Conservation (phyloP, 495 filamentous ascomycete species). For the Articulospora tetracladia region DNA sequence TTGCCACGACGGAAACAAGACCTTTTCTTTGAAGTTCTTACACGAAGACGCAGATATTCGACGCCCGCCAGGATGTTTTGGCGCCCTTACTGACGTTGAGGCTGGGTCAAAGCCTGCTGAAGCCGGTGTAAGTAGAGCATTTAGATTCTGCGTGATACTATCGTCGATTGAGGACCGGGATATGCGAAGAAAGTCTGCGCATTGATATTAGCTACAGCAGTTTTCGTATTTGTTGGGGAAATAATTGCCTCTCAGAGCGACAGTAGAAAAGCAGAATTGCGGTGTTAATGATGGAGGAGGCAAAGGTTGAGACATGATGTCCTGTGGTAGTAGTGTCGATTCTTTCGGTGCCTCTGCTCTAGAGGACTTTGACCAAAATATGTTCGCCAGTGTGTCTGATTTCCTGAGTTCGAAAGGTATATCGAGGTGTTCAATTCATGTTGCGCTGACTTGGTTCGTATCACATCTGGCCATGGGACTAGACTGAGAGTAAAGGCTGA, state of each 20-base stretch:
- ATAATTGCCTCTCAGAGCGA: constrained; percentile 69
- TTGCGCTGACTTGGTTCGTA: not conserved
- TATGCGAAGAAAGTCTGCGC: constrained; percentile 83
- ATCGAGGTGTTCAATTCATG: not conserved
- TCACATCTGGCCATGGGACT: too few species aligned
- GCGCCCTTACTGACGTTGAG: constrained; percentile 55
- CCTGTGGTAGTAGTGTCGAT: constrained; percentile 2
- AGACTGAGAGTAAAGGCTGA: too few species aligned
- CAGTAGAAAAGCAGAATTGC: constrained; percentile 90
- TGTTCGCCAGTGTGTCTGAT: constrained; percentile 39
- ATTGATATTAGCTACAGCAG: not conserved
- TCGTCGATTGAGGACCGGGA: constrained; percentile 88
- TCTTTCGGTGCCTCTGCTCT: constrained; percentile 33
- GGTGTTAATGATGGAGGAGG: constrained; percentile 67
- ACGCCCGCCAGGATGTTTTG: constrained; percentile 44
- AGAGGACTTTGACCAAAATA: constrained; percentile 43
- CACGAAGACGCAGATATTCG: constrained; percentile 61
- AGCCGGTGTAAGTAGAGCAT: constrained; percentile 79
- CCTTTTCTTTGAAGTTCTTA: constrained; percentile 65
- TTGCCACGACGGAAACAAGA: constrained; percentile 89
- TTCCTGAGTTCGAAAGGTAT: not conserved
- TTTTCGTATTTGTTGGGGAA: not conserved
- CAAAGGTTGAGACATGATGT: constrained; percentile 59
- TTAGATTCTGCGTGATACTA: constrained; percentile 88
- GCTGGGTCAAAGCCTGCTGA: constrained; percentile 71